Percentiles rank a stretch among this genome's conserved stretches.
These are phyloP conservation scores for Bolboschoenus planiculmis DNA, from an alignment of 176 grass and related monocot species.

Conservation along the genomic window DNA sequence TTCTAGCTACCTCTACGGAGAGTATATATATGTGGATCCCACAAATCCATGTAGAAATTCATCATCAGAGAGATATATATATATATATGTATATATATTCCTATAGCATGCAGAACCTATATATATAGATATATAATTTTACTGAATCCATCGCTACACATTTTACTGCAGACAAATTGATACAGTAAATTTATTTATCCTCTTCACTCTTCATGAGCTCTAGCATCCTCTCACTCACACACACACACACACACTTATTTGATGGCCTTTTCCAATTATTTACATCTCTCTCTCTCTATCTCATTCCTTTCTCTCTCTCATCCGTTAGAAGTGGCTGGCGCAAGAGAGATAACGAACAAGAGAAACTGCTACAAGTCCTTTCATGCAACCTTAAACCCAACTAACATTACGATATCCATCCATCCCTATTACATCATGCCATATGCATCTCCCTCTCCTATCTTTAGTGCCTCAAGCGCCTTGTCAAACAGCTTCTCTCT, in stretches of 20 bases:
- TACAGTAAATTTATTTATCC: not conserved
- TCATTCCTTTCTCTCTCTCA: not conserved
- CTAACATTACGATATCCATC: not conserved
- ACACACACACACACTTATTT: not conserved
- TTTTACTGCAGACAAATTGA: not conserved
- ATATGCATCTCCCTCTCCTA: slow-evolving; percentile 17
- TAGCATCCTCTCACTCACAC: not conserved
- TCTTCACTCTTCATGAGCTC: not conserved
- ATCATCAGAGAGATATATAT: not conserved
- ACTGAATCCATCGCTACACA: not conserved
- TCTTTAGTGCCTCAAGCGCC: slow-evolving; percentile 42
- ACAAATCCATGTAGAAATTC: not conserved
- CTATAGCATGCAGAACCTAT: not conserved
- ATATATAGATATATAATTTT: not conserved
- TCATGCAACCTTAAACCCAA: slow-evolving; percentile 23
- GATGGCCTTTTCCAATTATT: not conserved
- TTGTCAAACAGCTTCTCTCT: slow-evolving; percentile 70
- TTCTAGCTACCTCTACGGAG: too few relatives aligned
- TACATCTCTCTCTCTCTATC: not conserved
- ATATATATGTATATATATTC: too few relatives aligned
- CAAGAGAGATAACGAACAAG: slow-evolving; percentile 19
- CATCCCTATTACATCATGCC: not conserved
- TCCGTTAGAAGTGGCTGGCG: slow-evolving; percentile 10
- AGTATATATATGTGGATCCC: not conserved
- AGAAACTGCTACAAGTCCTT: slow-evolving; percentile 15